A percentile compares a stretch with the other conserved stretches of the same genome.
Conservation (phyloP, 139 green algal species). For the Coelastrella sp. region DNA sequence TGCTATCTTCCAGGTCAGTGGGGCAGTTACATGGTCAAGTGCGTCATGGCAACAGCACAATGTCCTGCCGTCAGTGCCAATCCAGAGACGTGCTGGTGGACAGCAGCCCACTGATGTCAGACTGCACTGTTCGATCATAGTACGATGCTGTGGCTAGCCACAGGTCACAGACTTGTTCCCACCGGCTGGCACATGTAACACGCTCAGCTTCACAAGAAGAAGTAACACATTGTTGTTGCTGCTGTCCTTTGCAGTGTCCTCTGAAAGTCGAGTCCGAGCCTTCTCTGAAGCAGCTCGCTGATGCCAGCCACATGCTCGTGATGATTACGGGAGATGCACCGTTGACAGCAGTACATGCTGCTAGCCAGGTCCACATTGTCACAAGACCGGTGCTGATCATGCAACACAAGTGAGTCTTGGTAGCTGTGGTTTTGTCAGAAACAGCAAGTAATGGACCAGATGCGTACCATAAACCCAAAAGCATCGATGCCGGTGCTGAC, state of each 20-base stretch:
- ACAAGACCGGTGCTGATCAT: conserved; percentile 85
- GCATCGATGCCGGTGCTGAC: too few relatives aligned
- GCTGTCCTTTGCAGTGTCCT: conserved; percentile 70
- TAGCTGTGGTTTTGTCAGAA: too few relatives aligned
- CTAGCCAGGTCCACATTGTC: conserved; percentile 91
- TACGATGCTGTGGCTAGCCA: too few relatives aligned
- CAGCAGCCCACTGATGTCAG: neutral
- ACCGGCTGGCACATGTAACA: too few relatives aligned
- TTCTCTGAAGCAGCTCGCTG: conserved; percentile 79
- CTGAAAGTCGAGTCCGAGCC: conserved; percentile 88
- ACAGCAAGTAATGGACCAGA: too few relatives aligned
- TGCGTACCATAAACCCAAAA: too few relatives aligned
- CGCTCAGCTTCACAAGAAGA: too few relatives aligned
- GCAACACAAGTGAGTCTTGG: conserved; percentile 55
- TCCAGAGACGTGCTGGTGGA: too few relatives aligned
- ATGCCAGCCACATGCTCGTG: conserved; percentile 89
- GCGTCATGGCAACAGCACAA: neutral
- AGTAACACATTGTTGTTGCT: too few relatives aligned
- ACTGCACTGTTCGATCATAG: too few relatives aligned
- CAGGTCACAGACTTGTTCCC: too few relatives aligned
- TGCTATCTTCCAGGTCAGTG: conserved; percentile 80
- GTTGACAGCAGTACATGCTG: conserved; percentile 91
- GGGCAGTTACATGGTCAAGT: neutral
- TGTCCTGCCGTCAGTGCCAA: too few relatives aligned
- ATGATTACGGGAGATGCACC: conserved; percentile 96